phyloP scores from a whole-genome alignment of 148 eudicot genomes.

The Mesembryanthemum crystallinum region DNA sequence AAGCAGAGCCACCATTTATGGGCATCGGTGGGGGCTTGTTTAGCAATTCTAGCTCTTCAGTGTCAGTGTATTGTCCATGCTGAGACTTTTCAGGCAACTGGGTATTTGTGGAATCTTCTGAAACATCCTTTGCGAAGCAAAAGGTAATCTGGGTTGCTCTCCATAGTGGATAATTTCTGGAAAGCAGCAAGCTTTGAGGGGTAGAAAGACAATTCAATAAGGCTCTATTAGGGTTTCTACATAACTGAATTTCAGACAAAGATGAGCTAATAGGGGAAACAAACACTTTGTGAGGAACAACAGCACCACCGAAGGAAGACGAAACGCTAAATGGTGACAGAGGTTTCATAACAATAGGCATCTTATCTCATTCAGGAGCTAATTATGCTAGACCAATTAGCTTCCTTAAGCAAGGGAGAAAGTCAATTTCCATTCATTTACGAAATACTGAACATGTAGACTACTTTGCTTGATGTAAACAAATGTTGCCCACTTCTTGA shows the following conservation, averaged over 20 bases:
- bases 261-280: constrained; percentile 12
- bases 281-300: constrained; percentile 3
- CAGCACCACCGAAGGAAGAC: constrained; percentile 7
- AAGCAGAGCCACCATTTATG: constrained; percentile 19
- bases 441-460: neutral
- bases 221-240: constrained; percentile 29
- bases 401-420: neutral
- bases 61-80: constrained; percentile 32
- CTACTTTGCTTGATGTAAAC: neutral
- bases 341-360: constrained; percentile 26
- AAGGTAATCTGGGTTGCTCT: constrained; percentile 41
- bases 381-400: neutral
- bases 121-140: constrained; percentile 46
- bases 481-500: constrained; percentile 7
- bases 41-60: constrained; percentile 66
- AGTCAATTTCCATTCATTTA: constrained; percentile 12
- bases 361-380: constrained; percentile 30
- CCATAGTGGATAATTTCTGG: constrained; percentile 26
- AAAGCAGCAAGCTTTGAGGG: constrained; percentile 25
- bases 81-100: constrained; percentile 30
- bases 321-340: constrained; percentile 23
- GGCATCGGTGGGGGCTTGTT: constrained; percentile 68
- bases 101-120: constrained; percentile 34
- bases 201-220: constrained; percentile 17
- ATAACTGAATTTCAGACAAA: constrained; percentile 16